A percentile compares a stretch with the other conserved stretches of the same genome.
These are phyloP conservation scores for Boletus rufocinnamomeus DNA, from an alignment of 768 basidiomycete species.

Conservation along the genomic window DNA sequence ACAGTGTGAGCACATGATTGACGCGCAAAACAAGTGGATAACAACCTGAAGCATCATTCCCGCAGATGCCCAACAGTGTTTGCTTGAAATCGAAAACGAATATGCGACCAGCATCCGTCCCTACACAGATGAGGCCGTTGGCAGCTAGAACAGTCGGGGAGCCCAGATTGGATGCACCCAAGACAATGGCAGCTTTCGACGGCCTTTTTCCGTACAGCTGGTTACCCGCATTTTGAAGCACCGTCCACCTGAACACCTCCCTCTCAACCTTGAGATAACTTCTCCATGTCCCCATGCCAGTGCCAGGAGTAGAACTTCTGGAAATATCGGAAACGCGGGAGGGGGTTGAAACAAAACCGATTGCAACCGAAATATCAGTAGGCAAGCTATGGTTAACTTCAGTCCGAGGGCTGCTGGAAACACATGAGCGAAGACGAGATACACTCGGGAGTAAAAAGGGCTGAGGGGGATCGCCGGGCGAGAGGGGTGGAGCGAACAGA, in stretches of 20 bases:
- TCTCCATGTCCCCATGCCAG: constrained; percentile 24
- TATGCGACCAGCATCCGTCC: constrained; percentile 76
- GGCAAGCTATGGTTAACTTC: constrained; percentile 47
- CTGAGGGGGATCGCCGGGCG: constrained; percentile 32
- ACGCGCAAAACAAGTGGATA: constrained; percentile 10
- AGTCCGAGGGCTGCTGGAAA: constrained; percentile 47
- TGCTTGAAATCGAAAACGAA: constrained; percentile 92
- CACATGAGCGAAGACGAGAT: constrained; percentile 76
- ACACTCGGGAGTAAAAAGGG: constrained; percentile 74
- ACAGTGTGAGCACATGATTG: constrained; percentile 22
- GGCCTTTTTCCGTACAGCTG: constrained; percentile 54
- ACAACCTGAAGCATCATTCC: constrained; percentile 65
- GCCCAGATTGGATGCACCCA: constrained; percentile 60
- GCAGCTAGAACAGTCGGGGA: constrained; percentile 80
- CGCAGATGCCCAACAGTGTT: constrained; percentile 76
- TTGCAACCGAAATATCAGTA: constrained; percentile 44
- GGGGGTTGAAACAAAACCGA: constrained; percentile 52
- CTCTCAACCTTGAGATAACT: constrained; percentile 35
- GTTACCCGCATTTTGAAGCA: constrained; percentile 57
- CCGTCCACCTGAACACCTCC: constrained; percentile 78
- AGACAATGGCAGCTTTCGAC: constrained; percentile 61
- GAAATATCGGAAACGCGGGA: constrained; percentile 76
- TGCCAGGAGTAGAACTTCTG: constrained; percentile 59
- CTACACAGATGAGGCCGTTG: constrained; percentile 87
- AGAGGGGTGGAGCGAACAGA: neutral